Percentiles rank a stretch among this genome's conserved stretches.
phyloP scores from a whole-genome alignment of 2,329 filamentous ascomycete genomes.

The Basipetospora chlamydospora region DNA sequence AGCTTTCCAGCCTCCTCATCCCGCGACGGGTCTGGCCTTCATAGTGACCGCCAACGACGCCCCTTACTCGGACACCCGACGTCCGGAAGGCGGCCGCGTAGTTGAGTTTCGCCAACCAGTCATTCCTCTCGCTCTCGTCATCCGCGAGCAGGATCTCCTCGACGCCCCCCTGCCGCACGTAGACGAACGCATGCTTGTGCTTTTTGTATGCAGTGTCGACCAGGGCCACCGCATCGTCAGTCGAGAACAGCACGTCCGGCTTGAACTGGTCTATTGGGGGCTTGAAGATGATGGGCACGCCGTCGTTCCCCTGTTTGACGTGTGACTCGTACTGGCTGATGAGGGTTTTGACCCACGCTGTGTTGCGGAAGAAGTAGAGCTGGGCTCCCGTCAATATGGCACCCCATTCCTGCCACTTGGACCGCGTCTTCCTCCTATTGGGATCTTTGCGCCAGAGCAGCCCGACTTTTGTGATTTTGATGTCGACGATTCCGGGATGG shows the following conservation, averaged over 20 bases:
- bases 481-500: conserved; percentile 86
- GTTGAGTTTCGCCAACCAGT: conserved; percentile 92
- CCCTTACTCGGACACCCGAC: conserved; percentile 79
- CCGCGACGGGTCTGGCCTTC: conserved; percentile 66
- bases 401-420: conserved; percentile 98
- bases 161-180: conserved; percentile 71
- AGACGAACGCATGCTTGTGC: conserved; percentile 89
- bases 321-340: conserved; percentile 80
- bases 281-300: conserved; percentile 72
- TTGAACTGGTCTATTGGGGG: conserved; percentile 87
- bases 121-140: conserved; percentile 81
- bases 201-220: conserved; percentile 79
- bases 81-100: conserved; percentile 91
- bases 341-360: conserved; percentile 78
- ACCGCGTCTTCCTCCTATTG: conserved; percentile 87
- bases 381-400: conserved; percentile 93
- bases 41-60: conserved; percentile 70
- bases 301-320: conserved; percentile 60
- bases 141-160: conserved; percentile 89
- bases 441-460: conserved; percentile 85
- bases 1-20: conserved; percentile 55
- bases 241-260: conserved; percentile 84
- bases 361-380: conserved; percentile 91
- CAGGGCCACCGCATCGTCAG: conserved; percentile 79
- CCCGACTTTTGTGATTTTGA: conserved; percentile 94